phyloP scores from a whole-genome alignment of 140 eudicot species.

The Erigeron philadelphicus region DNA sequence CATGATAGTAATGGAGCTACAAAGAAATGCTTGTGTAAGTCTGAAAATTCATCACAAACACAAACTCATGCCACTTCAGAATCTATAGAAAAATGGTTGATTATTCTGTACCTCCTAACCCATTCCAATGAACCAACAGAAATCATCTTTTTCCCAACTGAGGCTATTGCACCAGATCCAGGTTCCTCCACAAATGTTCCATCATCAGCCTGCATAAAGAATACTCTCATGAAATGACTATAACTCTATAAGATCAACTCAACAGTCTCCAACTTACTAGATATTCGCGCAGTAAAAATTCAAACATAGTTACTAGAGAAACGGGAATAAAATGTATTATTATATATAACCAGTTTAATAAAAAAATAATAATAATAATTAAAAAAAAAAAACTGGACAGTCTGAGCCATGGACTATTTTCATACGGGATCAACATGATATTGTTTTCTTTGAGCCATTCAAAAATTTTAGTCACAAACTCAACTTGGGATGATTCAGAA shows the following conservation, averaged over 20 bases:
- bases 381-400: too few relatives aligned
- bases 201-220: constrained; percentile 54
- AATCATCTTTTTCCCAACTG: constrained; percentile 55
- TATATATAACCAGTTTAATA: too few relatives aligned
- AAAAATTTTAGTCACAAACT: too few relatives aligned
- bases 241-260: background rate
- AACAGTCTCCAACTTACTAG: background rate
- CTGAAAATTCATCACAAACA: background rate
- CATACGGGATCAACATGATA: too few relatives aligned
- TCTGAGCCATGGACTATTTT: too few relatives aligned
- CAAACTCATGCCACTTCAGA: background rate
- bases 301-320: too few relatives aligned
- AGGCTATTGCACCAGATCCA: constrained; percentile 95
- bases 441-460: too few relatives aligned
- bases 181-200: constrained; percentile 94
- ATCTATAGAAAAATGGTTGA: background rate
- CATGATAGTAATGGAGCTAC: background rate
- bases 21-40: background rate
- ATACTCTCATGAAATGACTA: background rate
- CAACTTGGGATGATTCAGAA: too few relatives aligned
- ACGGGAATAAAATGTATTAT: too few relatives aligned
- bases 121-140: constrained; percentile 90
- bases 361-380: too few relatives aligned
- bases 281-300: background rate
- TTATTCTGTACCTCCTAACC: constrained; percentile 50